Conservation (phyloP, 805 yeast genomes). For the Metschnikowia cubensis region DNA sequence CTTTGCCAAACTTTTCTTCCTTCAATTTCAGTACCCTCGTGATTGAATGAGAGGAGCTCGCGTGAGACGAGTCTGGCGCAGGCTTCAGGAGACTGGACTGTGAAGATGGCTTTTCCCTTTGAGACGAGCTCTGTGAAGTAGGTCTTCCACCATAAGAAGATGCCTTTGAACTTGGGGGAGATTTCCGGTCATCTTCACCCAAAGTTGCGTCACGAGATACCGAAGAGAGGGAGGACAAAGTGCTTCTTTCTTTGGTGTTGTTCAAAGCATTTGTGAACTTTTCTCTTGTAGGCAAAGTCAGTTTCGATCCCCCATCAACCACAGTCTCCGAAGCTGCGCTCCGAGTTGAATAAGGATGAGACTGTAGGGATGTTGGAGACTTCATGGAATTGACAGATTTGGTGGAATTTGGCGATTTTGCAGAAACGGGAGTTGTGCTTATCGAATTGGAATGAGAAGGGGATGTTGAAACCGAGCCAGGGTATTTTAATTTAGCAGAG, state of each 20-base stretch:
- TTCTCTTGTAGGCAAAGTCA: background rate
- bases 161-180: background rate
- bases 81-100: background rate
- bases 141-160: background rate
- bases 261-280: background rate
- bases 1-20: background rate
- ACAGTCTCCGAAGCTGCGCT: background rate
- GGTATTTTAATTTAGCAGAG: background rate
- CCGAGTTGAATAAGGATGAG: background rate
- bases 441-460: background rate
- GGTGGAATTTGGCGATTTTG: constrained; percentile 3
- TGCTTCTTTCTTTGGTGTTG: background rate
- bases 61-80: background rate
- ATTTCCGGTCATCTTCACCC: background rate
- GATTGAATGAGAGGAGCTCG: background rate
- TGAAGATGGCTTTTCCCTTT: background rate
- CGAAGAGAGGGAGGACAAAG: background rate
- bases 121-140: background rate
- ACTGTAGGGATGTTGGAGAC: background rate
- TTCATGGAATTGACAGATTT: background rate
- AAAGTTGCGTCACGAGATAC: background rate
- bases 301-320: background rate
- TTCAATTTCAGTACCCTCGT: background rate
- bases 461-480: background rate
- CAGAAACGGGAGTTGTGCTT: constrained; percentile 2